These are phyloP conservation scores for Colletotrichum eremochloae DNA, from an alignment of 2,329 filamentous ascomycete species.

Conservation along the genomic window DNA sequence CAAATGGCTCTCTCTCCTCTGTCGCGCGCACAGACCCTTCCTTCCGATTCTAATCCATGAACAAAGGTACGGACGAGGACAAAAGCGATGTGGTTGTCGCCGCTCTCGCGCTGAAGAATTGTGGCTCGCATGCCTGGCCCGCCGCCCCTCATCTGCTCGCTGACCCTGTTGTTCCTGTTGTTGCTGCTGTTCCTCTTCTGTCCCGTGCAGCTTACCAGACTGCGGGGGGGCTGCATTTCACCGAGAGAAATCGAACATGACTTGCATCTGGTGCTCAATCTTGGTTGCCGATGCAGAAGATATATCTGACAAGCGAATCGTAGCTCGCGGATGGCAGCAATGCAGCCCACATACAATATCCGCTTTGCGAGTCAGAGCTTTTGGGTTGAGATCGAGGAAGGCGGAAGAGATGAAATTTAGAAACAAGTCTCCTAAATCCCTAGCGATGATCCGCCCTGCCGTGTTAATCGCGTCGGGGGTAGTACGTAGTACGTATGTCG, in stretches of 20 bases:
- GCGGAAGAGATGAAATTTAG: background rate
- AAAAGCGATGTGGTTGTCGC: background rate
- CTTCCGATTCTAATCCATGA: too few relatives aligned
- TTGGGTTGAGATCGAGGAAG: background rate
- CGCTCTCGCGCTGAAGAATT: constrained; percentile 21
- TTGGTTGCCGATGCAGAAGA: background rate
- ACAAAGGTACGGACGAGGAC: background rate
- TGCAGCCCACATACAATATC: background rate
- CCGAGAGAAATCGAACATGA: background rate
- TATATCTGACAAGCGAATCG: constrained; percentile 12
- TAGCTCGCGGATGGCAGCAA: background rate
- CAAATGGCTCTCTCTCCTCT: background rate
- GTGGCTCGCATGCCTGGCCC: constrained; percentile 19
- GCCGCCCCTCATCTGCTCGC: background rate
- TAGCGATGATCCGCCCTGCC: constrained; percentile 26
- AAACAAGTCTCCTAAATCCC: constrained; percentile 33
- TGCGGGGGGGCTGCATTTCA: constrained; percentile 37
- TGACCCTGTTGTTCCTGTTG: background rate
- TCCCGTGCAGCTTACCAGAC: constrained; percentile 16
- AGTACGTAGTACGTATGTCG: background rate
- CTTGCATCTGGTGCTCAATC: background rate
- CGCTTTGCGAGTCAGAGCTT: background rate
- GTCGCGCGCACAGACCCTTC: constrained; percentile 6
- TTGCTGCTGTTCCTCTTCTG: background rate
- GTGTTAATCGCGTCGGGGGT: constrained; percentile 6